These are phyloP conservation scores for Funneliformis caledonium DNA, from an alignment of 371 early-diverging fungal genomes.

Conservation along the genomic window DNA sequence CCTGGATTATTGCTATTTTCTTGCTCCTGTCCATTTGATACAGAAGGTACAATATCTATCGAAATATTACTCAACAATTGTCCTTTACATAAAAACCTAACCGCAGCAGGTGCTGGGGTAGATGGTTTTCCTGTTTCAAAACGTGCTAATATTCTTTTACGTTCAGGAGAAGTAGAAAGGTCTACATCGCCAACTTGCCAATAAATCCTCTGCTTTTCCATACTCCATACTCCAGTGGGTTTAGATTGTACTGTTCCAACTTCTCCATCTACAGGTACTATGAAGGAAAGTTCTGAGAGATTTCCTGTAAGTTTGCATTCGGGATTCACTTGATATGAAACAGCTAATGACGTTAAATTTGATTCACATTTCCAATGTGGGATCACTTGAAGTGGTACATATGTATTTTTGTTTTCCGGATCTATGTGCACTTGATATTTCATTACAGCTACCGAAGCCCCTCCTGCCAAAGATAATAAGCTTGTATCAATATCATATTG, in stretches of 20 bases:
- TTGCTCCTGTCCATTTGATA: background rate
- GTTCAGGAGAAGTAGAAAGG: background rate
- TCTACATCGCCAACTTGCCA: conserved; percentile 36
- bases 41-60: conserved; percentile 8
- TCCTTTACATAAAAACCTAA: conserved; percentile 37
- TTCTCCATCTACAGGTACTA: conserved; percentile 33
- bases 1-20: background rate
- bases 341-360: conserved; percentile 25
- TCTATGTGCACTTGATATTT: conserved; percentile 38
- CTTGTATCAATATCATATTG: conserved; percentile 19
- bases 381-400: conserved; percentile 10
- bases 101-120: conserved; percentile 19
- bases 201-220: conserved; percentile 32
- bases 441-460: conserved; percentile 21
- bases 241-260: conserved; percentile 27
- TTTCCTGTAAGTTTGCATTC: conserved; percentile 27
- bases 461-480: conserved; percentile 3
- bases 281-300: conserved; percentile 29
- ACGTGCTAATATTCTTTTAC: conserved; percentile 25
- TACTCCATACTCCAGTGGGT: conserved; percentile 28
- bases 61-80: conserved; percentile 38
- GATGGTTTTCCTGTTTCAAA: conserved; percentile 31
- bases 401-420: background rate
- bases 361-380: conserved; percentile 38
- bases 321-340: conserved; percentile 22